Evolutionary conservation across 2,329 filamentous ascomycete species (phyloP), one percentile per base, ranked within the genome.

Genomic region (Chalara sp.): DNA sequence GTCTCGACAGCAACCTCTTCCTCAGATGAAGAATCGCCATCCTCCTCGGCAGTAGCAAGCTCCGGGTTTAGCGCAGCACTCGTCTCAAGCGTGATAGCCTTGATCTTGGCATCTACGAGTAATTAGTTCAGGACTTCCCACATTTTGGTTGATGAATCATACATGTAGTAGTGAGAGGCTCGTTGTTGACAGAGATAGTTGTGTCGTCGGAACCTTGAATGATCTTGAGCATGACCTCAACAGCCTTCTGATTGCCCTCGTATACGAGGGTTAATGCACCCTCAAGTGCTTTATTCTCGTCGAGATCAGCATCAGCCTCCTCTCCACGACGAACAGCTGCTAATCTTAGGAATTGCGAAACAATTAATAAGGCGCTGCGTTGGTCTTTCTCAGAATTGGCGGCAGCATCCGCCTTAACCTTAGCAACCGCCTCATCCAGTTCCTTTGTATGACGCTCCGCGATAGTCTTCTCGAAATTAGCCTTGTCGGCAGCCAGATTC

Each of bases 261-360:
- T 95, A 93, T 32, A 93, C 85, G 53, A 85, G 78, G 44, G 90
- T 75, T 52, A 95, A 75, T 33, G 89, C 83, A 48, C 87, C 87
- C 70, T 95, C 88, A 53, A 93, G 83, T 35, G 87, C 89, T 68
- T 83, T 82, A 68, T 84, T 89, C 72, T 92, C 86, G 51, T 90
- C 86, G 5, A 77, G 68, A 40, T 74, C 70, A 45, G 79, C 76
- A 59, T 86, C 78, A 49, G 74, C 78, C 56, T 87, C 75, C 41
- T 78, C 86, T 21, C 81, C 76, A 60, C 87, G 80, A 58, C 88
- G 82, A 60, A 87, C 83, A 52, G 88, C 88, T 53, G 88, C 88
- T 37, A 90, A 78, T 58, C 86, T 82, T 57, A 93, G 73, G 73
- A 93, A 95, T 65, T 89, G 86, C 5, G 87, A 89, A 56, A 93